These are phyloP conservation scores for Yamadazyma membranifaciens DNA, from an alignment of 1,139 yeast species.

Conservation along the genomic window DNA sequence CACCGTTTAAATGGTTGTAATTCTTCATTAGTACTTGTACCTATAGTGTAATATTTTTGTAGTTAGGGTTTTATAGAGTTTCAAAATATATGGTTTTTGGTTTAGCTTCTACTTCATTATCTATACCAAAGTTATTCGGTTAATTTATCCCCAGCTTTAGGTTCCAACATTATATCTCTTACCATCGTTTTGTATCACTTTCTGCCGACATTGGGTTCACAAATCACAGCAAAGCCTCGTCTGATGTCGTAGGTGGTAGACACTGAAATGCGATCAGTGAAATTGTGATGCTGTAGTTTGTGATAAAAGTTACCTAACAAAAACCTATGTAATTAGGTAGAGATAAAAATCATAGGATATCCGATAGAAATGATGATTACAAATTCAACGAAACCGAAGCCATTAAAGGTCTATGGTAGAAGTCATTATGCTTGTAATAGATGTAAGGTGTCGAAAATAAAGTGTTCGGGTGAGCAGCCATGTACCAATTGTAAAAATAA, in stretches of 20 bases:
- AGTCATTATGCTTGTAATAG: slow-evolving; percentile 43
- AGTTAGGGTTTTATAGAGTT: neutral
- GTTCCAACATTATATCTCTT: too few relatives aligned
- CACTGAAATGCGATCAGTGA: neutral
- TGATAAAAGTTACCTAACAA: too few relatives aligned
- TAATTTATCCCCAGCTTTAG: too few relatives aligned
- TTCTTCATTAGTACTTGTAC: neutral
- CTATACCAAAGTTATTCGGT: too few relatives aligned
- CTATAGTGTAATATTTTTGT: neutral
- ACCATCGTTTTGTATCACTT: neutral
- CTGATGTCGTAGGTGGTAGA: neutral
- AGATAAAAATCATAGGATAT: too few relatives aligned
- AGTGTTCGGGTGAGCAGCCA: slow-evolving; percentile 46
- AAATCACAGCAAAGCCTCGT: neutral
- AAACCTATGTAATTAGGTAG: too few relatives aligned
- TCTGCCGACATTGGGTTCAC: neutral
- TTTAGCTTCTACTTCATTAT: neutral
- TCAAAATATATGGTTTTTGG: slow-evolving; percentile 4
- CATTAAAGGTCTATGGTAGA: slow-evolving; percentile 41
- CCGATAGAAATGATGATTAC: too few relatives aligned
- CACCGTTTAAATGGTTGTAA: slow-evolving; percentile 20
- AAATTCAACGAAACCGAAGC: slow-evolving; percentile 26
- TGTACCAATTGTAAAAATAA: slow-evolving; percentile 39
- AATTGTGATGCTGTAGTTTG: neutral
- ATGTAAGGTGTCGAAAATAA: slow-evolving; percentile 38